Conservation (phyloP, 441 rosid genomes). For the Jatropha podagrica region DNA sequence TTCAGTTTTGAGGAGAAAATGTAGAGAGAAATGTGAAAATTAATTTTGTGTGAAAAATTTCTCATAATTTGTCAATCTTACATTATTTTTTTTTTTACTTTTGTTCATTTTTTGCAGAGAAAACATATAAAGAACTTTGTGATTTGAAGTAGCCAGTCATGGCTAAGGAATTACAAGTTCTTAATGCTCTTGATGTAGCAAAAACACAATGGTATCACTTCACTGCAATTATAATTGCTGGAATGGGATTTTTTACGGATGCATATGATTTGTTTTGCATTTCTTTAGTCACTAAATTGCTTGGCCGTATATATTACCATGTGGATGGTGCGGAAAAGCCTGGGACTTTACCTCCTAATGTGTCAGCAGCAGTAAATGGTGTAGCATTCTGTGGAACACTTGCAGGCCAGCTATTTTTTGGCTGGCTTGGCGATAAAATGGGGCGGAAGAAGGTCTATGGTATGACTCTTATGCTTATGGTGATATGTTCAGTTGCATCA, state of each 20-base stretch:
- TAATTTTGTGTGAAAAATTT: too few relatives aligned
- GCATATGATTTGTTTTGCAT: slow-evolving; percentile 84
- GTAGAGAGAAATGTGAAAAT: not conserved
- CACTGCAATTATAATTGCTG: slow-evolving; percentile 71
- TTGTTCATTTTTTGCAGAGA: slow-evolving; percentile 11
- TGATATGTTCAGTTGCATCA: slow-evolving; percentile 58
- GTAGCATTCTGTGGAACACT: slow-evolving; percentile 80
- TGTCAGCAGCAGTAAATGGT: slow-evolving; percentile 75
- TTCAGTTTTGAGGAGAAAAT: slow-evolving; percentile 10
- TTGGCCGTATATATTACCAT: slow-evolving; percentile 74
- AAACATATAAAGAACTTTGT: not conserved
- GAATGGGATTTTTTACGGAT: slow-evolving; percentile 90
- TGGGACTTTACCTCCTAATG: slow-evolving; percentile 72
- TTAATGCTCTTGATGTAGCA: slow-evolving; percentile 73
- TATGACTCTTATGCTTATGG: slow-evolving; percentile 74
- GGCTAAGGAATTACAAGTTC: slow-evolving; percentile 59
- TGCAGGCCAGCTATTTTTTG: slow-evolving; percentile 78
- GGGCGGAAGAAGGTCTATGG: slow-evolving; percentile 80
- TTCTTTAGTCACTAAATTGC: slow-evolving; percentile 75
- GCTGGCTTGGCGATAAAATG: slow-evolving; percentile 86
- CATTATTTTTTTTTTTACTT: not conserved
- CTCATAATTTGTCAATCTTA: not conserved
- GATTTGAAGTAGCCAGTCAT: slow-evolving; percentile 15
- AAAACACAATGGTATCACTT: slow-evolving; percentile 91
- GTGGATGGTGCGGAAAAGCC: slow-evolving; percentile 62